Evolutionary conservation across 495 filamentous ascomycete species (phyloP).

Genomic region (Penicillium mononematosum): DNA sequence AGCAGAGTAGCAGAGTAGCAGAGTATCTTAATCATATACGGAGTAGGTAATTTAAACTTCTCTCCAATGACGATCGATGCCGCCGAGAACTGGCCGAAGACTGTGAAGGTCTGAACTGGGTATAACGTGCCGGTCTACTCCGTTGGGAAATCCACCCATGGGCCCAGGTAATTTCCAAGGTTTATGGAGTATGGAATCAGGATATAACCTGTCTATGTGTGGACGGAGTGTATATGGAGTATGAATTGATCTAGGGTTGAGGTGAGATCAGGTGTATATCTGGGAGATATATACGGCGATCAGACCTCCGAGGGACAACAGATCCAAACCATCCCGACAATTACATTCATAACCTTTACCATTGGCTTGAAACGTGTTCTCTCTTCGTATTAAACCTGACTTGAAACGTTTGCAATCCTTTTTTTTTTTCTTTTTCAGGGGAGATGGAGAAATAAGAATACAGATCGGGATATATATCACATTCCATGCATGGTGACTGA

Average conservation of each 20-base stretch:
- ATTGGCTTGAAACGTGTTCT: not conserved
- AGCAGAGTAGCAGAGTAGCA: not conserved
- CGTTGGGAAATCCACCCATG: conserved; percentile 6
- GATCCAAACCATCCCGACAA: not conserved
- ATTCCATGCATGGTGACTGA: conserved; percentile 8
- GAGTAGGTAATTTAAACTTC: conserved; percentile 29
- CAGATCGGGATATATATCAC: conserved; percentile 1
- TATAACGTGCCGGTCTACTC: conserved; percentile 25
- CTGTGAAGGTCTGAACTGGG: conserved; percentile 21
- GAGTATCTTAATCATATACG: not conserved
- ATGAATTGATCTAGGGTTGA: not conserved
- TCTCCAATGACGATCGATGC: conserved; percentile 31
- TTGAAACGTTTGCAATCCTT: not conserved
- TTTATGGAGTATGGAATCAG: no score
- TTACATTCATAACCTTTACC: not conserved
- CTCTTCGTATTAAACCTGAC: not conserved
- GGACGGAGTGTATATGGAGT: no score
- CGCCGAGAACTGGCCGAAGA: conserved; percentile 28
- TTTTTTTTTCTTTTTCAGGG: not conserved
- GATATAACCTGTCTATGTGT: no score
- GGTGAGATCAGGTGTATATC: not conserved
- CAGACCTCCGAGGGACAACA: conserved; percentile 11
- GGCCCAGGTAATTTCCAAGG: not conserved
- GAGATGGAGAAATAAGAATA: not conserved
- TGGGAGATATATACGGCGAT: conserved; percentile 8